Conservation (phyloP, 352 stramenopile genomes). For the Ochromonadaceae sp. region DNA sequence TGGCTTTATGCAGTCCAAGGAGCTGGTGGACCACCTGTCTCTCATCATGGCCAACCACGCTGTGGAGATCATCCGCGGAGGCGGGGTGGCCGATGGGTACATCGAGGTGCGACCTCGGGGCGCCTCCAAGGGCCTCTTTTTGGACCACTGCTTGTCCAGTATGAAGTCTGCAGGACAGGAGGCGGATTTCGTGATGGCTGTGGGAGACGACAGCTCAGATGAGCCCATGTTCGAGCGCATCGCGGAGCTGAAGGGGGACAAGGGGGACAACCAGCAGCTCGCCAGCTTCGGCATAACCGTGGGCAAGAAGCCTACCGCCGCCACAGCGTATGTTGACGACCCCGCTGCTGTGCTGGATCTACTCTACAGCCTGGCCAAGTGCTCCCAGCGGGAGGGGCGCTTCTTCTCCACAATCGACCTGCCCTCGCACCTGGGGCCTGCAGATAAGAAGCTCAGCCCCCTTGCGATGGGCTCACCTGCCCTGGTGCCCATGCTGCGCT, state of each 20-base stretch:
- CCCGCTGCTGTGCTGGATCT: constrained; percentile 87
- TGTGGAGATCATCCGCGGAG: constrained; percentile 75
- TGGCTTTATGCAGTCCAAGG: constrained; percentile 88
- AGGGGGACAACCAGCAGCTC: constrained; percentile 29
- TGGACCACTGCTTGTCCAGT: constrained; percentile 74
- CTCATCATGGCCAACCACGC: constrained; percentile 83
- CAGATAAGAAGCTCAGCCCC: not conserved
- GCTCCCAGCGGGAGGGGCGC: constrained; percentile 10
- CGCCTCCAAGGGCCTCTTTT: constrained; percentile 94
- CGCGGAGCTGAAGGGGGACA: not conserved
- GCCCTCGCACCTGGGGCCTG: not conserved
- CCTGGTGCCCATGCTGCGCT: not conserved
- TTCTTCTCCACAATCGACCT: constrained; percentile 46
- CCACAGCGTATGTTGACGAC: constrained; percentile 94
- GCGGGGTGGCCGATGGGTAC: constrained; percentile 71
- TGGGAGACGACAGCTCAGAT: constrained; percentile 95
- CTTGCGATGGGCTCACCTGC: not conserved
- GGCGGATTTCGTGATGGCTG: constrained; percentile 84
- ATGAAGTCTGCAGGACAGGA: constrained; percentile 40
- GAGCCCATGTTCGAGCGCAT: constrained; percentile 80
- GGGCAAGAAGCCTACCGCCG: constrained; percentile 91
- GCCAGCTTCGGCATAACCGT: constrained; percentile 56
- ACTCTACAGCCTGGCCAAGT: constrained; percentile 43
- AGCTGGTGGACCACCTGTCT: constrained; percentile 90
- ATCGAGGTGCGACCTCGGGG: constrained; percentile 93